A percentile compares a stretch with the other conserved stretches of the same genome.
These are phyloP conservation scores for Lodderomyces jiufengensis DNA, from an alignment of 1,139 yeast genomes.

Conservation along the genomic window DNA sequence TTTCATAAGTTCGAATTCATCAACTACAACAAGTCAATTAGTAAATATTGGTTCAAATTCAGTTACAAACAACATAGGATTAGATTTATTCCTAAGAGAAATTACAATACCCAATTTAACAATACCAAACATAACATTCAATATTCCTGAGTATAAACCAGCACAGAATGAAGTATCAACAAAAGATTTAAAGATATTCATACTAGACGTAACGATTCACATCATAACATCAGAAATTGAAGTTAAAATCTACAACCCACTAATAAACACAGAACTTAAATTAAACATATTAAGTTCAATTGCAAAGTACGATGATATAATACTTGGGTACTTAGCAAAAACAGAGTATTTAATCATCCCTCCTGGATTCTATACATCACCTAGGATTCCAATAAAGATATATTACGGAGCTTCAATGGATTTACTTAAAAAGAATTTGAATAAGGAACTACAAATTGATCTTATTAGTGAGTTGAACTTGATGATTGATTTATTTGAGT, in stretches of 20 bases:
- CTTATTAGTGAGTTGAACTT: slow-evolving; percentile 41
- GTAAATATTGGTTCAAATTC: slow-evolving; percentile 14
- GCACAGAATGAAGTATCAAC: background rate
- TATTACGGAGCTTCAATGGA: slow-evolving; percentile 40
- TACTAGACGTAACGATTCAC: slow-evolving; percentile 48
- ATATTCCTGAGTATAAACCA: slow-evolving; percentile 1
- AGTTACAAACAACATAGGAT: slow-evolving; percentile 13
- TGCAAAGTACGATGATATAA: slow-evolving; percentile 43
- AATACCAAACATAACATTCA: slow-evolving; percentile 17
- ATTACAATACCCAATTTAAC: slow-evolving; percentile 14
- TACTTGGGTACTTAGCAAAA: slow-evolving; percentile 42
- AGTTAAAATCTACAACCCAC: slow-evolving; percentile 49
- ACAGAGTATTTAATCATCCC: slow-evolving; percentile 37
- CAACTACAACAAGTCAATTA: slow-evolving; percentile 1
- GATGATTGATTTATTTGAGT: slow-evolving; percentile 31
- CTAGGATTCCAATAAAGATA: slow-evolving; percentile 45
- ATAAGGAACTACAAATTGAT: slow-evolving; percentile 48
- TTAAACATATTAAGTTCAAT: slow-evolving; percentile 40
- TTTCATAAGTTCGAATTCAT: slow-evolving; percentile 12
- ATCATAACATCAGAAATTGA: slow-evolving; percentile 51
- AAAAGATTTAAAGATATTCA: slow-evolving; percentile 13
- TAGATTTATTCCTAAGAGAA: slow-evolving; percentile 18
- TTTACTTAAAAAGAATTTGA: slow-evolving; percentile 44
- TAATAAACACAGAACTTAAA: slow-evolving; percentile 38
- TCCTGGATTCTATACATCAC: slow-evolving; percentile 50